Percentiles rank a stretch among this genome's conserved stretches.
These are phyloP conservation scores for Senna siamea DNA, from an alignment of 306 rosid species.

Conservation along the genomic window DNA sequence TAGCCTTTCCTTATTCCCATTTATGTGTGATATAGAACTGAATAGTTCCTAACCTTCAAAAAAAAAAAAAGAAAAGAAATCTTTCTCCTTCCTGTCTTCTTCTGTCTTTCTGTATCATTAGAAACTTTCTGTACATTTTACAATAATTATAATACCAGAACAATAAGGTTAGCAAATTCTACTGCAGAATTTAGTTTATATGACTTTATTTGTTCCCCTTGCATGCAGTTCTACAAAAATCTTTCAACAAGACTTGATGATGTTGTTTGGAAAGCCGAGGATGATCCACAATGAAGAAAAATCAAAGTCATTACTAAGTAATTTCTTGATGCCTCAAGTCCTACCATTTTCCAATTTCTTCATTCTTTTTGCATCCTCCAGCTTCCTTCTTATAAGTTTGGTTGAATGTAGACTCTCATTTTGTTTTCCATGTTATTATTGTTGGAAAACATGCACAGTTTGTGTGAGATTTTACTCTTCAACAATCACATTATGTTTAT, in stretches of 20 bases:
- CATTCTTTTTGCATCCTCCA: slow-evolving; percentile 13
- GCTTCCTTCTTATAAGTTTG: slow-evolving; percentile 28
- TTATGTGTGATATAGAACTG: too few relatives aligned
- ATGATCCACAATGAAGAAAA: slow-evolving; percentile 66
- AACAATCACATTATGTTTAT: slow-evolving; percentile 34
- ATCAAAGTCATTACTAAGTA: slow-evolving; percentile 36
- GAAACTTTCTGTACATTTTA: neutral
- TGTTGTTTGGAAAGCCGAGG: slow-evolving; percentile 96
- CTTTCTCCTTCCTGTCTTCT: neutral
- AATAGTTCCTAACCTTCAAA: too few relatives aligned
- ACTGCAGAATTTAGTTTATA: slow-evolving; percentile 12
- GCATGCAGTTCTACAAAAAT: slow-evolving; percentile 82
- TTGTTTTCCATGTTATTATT: slow-evolving; percentile 48
- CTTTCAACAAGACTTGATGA: slow-evolving; percentile 82
- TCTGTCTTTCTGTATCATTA: neutral
- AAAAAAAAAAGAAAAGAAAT: too few relatives aligned
- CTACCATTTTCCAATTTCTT: slow-evolving; percentile 35
- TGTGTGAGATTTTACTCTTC: slow-evolving; percentile 25
- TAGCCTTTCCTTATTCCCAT: neutral
- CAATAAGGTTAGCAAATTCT: neutral
- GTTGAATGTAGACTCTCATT: slow-evolving; percentile 28
- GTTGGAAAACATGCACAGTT: slow-evolving; percentile 49
- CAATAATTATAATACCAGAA: too few relatives aligned
- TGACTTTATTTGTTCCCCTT: neutral
- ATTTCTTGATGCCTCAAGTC: too few relatives aligned